These are phyloP conservation scores for Sedum album DNA, from an alignment of 164 flowering plant species.

Conservation along the genomic window DNA sequence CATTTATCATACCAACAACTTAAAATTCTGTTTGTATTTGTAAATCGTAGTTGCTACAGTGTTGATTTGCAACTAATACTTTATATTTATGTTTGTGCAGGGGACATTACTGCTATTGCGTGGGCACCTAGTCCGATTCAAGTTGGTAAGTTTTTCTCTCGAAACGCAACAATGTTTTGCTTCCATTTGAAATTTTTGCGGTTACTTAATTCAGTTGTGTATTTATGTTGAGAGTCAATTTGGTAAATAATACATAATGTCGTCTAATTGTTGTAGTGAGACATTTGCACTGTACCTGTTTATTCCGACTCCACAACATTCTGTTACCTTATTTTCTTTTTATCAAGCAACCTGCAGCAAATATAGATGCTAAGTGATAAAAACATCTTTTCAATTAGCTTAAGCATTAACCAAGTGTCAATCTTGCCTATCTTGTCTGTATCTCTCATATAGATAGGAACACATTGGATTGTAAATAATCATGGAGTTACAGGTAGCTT, in stretches of 20 bases:
- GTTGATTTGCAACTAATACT: conserved; percentile 9
- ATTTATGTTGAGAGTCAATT: neutral
- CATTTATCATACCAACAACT: neutral
- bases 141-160: conserved; percentile 33
- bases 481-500: neutral
- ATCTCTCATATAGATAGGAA: neutral
- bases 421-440: neutral
- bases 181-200: neutral
- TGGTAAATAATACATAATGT: neutral
- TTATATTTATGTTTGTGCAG: conserved; percentile 32
- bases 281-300: neutral
- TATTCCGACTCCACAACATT: neutral
- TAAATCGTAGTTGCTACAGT: neutral
- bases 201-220: neutral
- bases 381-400: neutral
- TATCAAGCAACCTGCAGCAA: neutral
- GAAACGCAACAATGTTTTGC: neutral
- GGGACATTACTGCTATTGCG: conserved; percentile 72
- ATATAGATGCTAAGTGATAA: neutral
- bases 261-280: neutral
- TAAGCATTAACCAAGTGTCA: neutral
- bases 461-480: neutral
- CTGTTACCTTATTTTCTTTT: neutral
- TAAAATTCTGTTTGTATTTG: neutral
- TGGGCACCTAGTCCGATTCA: conserved; percentile 71